A percentile compares a stretch with the other conserved stretches of the same genome.
phyloP scores from a whole-genome alignment of 2,329 filamentous ascomycete genomes.

The Trichophyton schoenleinii region DNA sequence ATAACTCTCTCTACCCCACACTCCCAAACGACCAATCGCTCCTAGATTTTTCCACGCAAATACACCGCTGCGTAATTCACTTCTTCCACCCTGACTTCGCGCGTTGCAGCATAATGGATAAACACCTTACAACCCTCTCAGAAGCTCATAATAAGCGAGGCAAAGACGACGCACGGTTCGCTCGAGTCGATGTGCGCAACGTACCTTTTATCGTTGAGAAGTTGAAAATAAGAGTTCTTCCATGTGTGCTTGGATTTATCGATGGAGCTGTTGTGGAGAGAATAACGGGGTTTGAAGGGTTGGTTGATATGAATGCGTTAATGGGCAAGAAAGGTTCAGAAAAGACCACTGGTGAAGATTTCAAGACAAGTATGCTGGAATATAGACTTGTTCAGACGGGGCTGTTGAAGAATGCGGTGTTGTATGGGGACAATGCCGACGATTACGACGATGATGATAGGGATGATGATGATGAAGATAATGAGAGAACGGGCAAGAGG shows the following conservation, averaged over 20 bases:
- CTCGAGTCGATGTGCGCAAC: constrained; percentile 34
- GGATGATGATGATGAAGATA: constrained; percentile 16
- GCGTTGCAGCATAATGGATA: constrained; percentile 50
- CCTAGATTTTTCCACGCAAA: constrained; percentile 48
- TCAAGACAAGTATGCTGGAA: constrained; percentile 32
- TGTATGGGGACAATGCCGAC: constrained; percentile 18
- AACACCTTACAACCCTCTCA: constrained; percentile 39
- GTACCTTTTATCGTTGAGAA: constrained; percentile 38
- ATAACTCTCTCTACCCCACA: constrained; percentile 25
- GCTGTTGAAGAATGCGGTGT: constrained; percentile 26
- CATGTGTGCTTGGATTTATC: constrained; percentile 38
- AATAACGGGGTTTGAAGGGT: constrained; percentile 37
- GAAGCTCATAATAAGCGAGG: constrained; percentile 14
- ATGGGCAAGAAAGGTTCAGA: constrained; percentile 17
- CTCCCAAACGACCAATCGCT: constrained; percentile 42
- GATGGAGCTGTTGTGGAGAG: constrained; percentile 35
- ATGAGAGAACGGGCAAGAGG: constrained; percentile 14
- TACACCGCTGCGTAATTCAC: constrained; percentile 47
- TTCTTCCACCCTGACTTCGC: constrained; percentile 54
- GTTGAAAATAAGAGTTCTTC: constrained; percentile 34
- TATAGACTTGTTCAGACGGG: constrained; percentile 29
- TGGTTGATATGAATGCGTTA: constrained; percentile 13
- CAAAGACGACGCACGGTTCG: constrained; percentile 27
- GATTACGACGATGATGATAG: constrained; percentile 17
- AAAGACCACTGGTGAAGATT: constrained; percentile 27